Conservation (phyloP, 805 yeast species). For the Jamesozyma rosinii region DNA sequence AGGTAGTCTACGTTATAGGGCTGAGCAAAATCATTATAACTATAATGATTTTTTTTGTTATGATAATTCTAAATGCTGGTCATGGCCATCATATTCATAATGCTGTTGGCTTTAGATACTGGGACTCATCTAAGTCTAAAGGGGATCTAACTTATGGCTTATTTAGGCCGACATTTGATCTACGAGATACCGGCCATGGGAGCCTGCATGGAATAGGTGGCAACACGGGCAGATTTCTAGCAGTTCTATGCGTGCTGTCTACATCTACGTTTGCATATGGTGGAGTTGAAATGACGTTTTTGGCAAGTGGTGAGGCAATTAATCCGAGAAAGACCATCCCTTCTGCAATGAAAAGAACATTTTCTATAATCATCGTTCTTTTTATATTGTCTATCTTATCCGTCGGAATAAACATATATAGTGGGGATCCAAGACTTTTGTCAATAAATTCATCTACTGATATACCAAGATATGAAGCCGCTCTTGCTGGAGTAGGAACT, state of each 20-base stretch:
- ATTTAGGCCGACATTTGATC: slow-evolving; percentile 63
- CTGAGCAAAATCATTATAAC: slow-evolving; percentile 47
- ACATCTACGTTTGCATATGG: slow-evolving; percentile 68
- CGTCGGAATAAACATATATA: slow-evolving; percentile 61
- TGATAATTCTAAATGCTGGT: slow-evolving; percentile 54
- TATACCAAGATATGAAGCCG: slow-evolving; percentile 9
- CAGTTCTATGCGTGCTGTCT: slow-evolving; percentile 50
- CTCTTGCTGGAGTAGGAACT: slow-evolving; percentile 11
- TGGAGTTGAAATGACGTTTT: slow-evolving; percentile 74
- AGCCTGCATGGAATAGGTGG: slow-evolving; percentile 52
- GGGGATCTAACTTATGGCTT: slow-evolving; percentile 51
- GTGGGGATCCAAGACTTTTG: slow-evolving; percentile 67
- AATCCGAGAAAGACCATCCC: slow-evolving; percentile 73
- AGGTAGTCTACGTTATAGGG: slow-evolving; percentile 57
- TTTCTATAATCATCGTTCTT: slow-evolving; percentile 57
- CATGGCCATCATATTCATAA: slow-evolving; percentile 24
- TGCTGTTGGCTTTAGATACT: slow-evolving; percentile 57
- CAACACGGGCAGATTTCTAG: slow-evolving; percentile 48
- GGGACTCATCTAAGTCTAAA: slow-evolving; percentile 44
- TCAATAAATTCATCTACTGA: slow-evolving; percentile 35
- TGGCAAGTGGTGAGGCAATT: slow-evolving; percentile 80
- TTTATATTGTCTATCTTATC: slow-evolving; percentile 60
- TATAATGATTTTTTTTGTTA: slow-evolving; percentile 46
- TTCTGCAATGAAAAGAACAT: slow-evolving; percentile 64
- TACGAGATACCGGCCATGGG: slow-evolving; percentile 51